Conservation (phyloP, 805 yeast genomes). For the Candida tibetensis region DNA sequence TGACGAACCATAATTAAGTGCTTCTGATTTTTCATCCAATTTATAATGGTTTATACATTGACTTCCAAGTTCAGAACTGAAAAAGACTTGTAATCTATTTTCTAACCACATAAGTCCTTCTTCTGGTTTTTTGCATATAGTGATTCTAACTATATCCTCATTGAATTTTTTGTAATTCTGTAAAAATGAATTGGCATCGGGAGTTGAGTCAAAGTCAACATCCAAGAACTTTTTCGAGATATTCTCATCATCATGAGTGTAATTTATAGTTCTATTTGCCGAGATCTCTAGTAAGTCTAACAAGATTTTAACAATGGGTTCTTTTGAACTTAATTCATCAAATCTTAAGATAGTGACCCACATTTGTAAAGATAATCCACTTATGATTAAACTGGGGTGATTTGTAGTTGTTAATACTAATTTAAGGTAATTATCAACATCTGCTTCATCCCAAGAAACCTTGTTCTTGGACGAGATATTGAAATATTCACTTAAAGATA, state of each 20-base stretch:
- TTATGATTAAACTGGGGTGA: conserved; percentile 83
- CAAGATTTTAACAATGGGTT: conserved; percentile 52
- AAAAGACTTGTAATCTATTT: conserved; percentile 65
- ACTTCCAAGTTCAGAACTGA: conserved; percentile 66
- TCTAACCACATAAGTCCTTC: conserved; percentile 83
- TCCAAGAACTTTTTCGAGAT: conserved; percentile 64
- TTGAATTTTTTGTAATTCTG: conserved; percentile 77
- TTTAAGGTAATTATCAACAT: conserved; percentile 63
- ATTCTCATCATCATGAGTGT: conserved; percentile 63
- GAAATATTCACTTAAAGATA: conserved; percentile 77
- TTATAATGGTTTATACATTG: conserved; percentile 54
- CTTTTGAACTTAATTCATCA: conserved; percentile 64
- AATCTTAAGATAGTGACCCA: conserved; percentile 90
- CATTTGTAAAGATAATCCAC: conserved; percentile 86
- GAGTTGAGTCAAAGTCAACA: conserved; percentile 83
- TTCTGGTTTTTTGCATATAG: conserved; percentile 81
- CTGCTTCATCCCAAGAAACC: conserved; percentile 54
- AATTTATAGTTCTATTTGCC: conserved; percentile 75
- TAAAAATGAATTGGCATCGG: conserved; percentile 75
- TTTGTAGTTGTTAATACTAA: conserved; percentile 77
- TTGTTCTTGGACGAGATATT: conserved; percentile 44
- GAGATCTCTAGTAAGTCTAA: conserved; percentile 73
- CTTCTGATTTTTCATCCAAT: conserved; percentile 57
- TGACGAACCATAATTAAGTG: conserved; percentile 72
- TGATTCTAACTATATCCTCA: conserved; percentile 87